Conservation (phyloP, 2,329 filamentous ascomycete genomes). For the Hypoxylon sp. region DNA sequence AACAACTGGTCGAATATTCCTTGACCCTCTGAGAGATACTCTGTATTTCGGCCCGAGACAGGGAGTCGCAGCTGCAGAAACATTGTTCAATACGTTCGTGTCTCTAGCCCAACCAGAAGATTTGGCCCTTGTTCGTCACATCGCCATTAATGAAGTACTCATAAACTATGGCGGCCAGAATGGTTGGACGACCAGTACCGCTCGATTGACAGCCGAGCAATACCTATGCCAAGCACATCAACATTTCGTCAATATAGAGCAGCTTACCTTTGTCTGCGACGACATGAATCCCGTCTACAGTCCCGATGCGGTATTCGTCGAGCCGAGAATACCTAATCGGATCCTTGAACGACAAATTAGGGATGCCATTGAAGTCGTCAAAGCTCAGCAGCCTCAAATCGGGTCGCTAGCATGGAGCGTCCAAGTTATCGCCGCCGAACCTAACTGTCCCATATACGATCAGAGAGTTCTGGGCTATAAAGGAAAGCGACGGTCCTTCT, state of each 20-base stretch:
- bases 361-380: constrained; percentile 55
- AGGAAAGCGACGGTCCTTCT: constrained; percentile 27
- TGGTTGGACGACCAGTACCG: background rate
- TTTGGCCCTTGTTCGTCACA: constrained; percentile 58
- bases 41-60: constrained; percentile 64
- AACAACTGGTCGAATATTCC: constrained; percentile 59
- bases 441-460: constrained; percentile 37
- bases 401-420: constrained; percentile 58
- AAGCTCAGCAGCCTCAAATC: constrained; percentile 53
- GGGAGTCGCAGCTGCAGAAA: constrained; percentile 62
- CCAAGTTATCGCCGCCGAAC: constrained; percentile 50
- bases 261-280: constrained; percentile 62
- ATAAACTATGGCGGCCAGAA: constrained; percentile 51
- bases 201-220: constrained; percentile 8
- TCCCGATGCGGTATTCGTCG: constrained; percentile 50
- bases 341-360: constrained; percentile 58
- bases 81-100: constrained; percentile 63
- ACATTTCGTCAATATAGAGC: constrained; percentile 59
- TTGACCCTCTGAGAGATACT: constrained; percentile 61
- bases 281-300: constrained; percentile 57
- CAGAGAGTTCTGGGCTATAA: constrained; percentile 42
- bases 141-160: constrained; percentile 64
- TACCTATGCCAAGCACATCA: constrained; percentile 58
- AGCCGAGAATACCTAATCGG: constrained; percentile 53
- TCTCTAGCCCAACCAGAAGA: constrained; percentile 60